Evolutionary conservation across 345 rosid genomes (phyloP), one percentile per base, ranked within the genome.

Genomic region (Salix udensis): DNA sequence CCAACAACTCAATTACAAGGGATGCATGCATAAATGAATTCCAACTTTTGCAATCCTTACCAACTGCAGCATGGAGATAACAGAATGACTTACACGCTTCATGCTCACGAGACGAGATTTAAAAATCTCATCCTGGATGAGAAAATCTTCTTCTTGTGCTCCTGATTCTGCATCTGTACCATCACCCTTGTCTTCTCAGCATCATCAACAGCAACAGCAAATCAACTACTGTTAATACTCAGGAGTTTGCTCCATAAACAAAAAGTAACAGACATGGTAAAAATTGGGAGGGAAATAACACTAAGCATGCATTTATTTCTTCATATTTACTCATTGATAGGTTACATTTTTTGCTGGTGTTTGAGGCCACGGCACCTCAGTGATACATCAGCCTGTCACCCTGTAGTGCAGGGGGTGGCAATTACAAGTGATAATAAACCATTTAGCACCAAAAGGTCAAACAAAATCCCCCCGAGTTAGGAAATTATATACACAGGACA

Each of bases 41-140:
- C 50, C 10, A 76, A 76, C 65, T 34, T 8, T 46, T 26, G 3
- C 30, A 44, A 67, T 42, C 48, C 37, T 74, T 68, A 64, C 10
- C 13, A 30, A 31, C 40, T 44, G 42, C 31, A 66, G 50, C 14
- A 30, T 8, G 30, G 18, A 21, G 53, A 13, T 13, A 30, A 24
- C 68, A 52, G n/a, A 64, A 24, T 70, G 60, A 79, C 95, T 85
- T 85, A 96, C 99, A 73, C 99, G 95, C 83, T 96, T 96, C 66
- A 96, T 92, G 89, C 97, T 91, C 71, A 92, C 87, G 40, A 94
- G 83, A 77, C 99, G 99, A 76, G 97, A 91, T 89, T 96, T 96
- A 78, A 88, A 89, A 74, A 96, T 92, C 91, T 96, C 99, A 68
- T 96, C 99, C 75, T 92, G 99, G 70, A 96, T 82, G 18, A 89